A percentile compares a stretch with the other conserved stretches of the same genome.
Evolutionary conservation across 257 asterid genomes (phyloP).

Genomic region (Plantago elongata): DNA sequence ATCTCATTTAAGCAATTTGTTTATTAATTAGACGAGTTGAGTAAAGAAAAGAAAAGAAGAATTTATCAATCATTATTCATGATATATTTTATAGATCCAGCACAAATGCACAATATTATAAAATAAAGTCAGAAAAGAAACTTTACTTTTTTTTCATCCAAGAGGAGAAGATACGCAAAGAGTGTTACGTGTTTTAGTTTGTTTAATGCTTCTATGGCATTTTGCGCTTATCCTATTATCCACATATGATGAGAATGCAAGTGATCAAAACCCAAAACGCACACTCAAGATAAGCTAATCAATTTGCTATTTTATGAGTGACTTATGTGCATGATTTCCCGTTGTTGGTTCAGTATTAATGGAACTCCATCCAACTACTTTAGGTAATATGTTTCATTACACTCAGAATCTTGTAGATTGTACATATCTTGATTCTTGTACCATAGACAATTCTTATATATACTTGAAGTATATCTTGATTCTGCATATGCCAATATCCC

Average conservation of each 20-base stretch:
- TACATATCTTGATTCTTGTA: too few relatives aligned
- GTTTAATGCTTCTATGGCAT: constrained; percentile 25
- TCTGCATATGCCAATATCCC: too few relatives aligned
- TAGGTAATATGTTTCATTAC: too few relatives aligned
- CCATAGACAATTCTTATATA: too few relatives aligned
- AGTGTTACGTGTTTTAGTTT: constrained; percentile 8
- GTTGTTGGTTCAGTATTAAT: too few relatives aligned
- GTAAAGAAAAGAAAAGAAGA: not conserved
- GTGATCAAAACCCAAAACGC: constrained; percentile 6
- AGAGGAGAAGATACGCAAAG: constrained; percentile 26
- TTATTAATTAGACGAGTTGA: constrained; percentile 27
- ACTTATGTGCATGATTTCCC: too few relatives aligned
- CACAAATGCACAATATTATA: constrained; percentile 16
- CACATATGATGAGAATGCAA: constrained; percentile 14
- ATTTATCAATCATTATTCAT: too few relatives aligned
- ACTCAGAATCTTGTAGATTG: too few relatives aligned
- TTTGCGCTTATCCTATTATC: constrained; percentile 46
- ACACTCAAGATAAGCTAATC: constrained; percentile 1
- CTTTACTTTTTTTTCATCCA: constrained; percentile 24
- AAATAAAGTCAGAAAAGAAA: constrained; percentile 32
- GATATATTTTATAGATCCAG: constrained; percentile 12
- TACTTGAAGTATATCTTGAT: too few relatives aligned
- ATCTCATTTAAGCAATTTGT: constrained; percentile 26
- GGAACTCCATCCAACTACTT: too few relatives aligned
- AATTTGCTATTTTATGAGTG: constrained; percentile 9